Evolutionary conservation across 2,329 filamentous ascomycete species (phyloP), one percentile per base, ranked within the genome.

Genomic region (Cryphonectria radicalis): DNA sequence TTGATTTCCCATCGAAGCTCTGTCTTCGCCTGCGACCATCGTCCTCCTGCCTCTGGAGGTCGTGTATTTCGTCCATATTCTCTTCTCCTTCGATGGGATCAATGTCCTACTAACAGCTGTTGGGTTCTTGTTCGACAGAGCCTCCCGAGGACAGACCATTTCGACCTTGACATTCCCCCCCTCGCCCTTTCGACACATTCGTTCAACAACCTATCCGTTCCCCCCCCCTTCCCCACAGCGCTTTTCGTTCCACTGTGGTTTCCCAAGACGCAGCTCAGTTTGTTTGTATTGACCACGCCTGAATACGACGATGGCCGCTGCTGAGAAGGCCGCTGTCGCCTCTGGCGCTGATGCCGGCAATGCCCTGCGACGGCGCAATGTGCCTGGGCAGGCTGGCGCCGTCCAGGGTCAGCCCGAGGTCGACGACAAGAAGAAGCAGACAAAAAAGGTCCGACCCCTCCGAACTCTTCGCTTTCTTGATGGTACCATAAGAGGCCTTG

Each of bases 321-420:
- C 67, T 78, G 84, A 85, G 71, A 86, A 84, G 81, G 84, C 85
- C 78, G 82, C 84, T 77, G 82, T 86, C 80, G 88, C 86, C 80
- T 89, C 89, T 55, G 89, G 89, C 81, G 85, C 87, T 77, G 88
- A 90, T 76, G 80, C 86, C 70, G 84, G 83, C 77, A 86, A 90
- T 76, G 84, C 85, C 74, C 83, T 88, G 73, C 85, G 89, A 76
- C 82, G 88, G 77, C 87, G 89, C 77, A 84, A 86, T 77, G 81
- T 86, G 69, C 84, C 84, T 63, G 83, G 83, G 60, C 69, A 73
- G 63, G 28, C 69, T 57, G 63, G 62, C 62, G 46, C 66, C 66
- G 64, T 53, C 19, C 66, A 66, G 40, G 55, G 25, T 53, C 70
- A 79, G 72, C 75, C 80, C 64, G 84, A 90, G 77, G 77, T 84